Conservation (phyloP, 176 grass and related monocot species). For the Tillandsia leiboldiana region DNA sequence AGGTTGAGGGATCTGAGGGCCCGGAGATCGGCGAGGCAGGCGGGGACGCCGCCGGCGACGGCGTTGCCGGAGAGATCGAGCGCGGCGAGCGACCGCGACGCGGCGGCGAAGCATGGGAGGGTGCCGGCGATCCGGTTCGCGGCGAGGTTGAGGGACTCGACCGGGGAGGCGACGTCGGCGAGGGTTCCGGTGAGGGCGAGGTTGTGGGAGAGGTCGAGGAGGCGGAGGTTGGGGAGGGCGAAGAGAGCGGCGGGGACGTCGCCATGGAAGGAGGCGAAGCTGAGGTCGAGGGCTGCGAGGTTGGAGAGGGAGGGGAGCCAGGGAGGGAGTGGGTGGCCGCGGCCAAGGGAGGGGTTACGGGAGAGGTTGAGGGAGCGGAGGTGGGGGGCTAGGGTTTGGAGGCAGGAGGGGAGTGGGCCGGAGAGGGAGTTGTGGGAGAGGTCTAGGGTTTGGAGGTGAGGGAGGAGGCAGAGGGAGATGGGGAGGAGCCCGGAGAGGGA, state of each 20-base stretch:
- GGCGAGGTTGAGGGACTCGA: constrained; percentile 13
- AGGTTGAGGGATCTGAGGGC: constrained; percentile 46
- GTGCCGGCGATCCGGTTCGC: constrained; percentile 16
- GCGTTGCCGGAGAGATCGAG: constrained; percentile 49
- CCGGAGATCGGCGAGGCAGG: constrained; percentile 22
- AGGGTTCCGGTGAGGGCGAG: not conserved
- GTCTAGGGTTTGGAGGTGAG: constrained; percentile 9
- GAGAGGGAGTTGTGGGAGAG: constrained; percentile 3
- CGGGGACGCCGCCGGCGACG: constrained; percentile 30
- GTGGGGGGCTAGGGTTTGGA: constrained; percentile 1
- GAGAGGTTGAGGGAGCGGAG: constrained; percentile 13
- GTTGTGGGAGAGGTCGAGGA: constrained; percentile 20
- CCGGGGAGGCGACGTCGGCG: constrained; percentile 10
- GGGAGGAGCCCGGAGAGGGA: constrained; percentile 1
- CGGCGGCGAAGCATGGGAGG: constrained; percentile 17
- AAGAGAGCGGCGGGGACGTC: constrained; percentile 20
- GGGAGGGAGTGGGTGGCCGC: not conserved
- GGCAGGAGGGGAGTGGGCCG: constrained; percentile 7
- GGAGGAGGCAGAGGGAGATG: constrained; percentile 5
- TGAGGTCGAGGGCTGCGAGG: constrained; percentile 13
- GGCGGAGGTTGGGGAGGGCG: constrained; percentile 2
- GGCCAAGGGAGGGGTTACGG: not conserved
- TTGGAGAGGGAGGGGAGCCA: constrained; percentile 12
- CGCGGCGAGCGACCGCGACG: constrained; percentile 22
- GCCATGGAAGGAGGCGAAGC: constrained; percentile 10